phyloP scores from a whole-genome alignment of 345 rosid species.

The rapeseed (Brassica napus) region Da-Ae NC_063436.1:12191001-12191500 shows the following conservation, averaged over 20 bases:
- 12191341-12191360: slow-evolving; percentile 94
- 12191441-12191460: slow-evolving; percentile 32
- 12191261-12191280: slow-evolving; percentile 50
- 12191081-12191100: slow-evolving; percentile 16
- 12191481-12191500: not conserved
- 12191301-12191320: slow-evolving; percentile 69
- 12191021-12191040: not conserved
- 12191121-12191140: not conserved
- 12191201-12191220: slow-evolving; percentile 84
- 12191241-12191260: slow-evolving; percentile 90
- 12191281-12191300: slow-evolving; percentile 60
- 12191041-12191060: slow-evolving; percentile 4
- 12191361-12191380: slow-evolving; percentile 96
- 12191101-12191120: not conserved
- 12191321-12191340: slow-evolving; percentile 94
- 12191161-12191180: slow-evolving; percentile 13
- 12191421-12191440: slow-evolving; percentile 56
- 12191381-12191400: slow-evolving; percentile 95
- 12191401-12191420: slow-evolving; percentile 97
- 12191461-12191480: slow-evolving; percentile 16
- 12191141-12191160: slow-evolving; percentile 10
- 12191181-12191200: slow-evolving; percentile 61
- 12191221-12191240: slow-evolving; percentile 69
- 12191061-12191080: slow-evolving; percentile 20
- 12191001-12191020: slow-evolving; percentile 35